Conservation (phyloP, 345 rosid genomes). For the Camelina sativa region DNA sequence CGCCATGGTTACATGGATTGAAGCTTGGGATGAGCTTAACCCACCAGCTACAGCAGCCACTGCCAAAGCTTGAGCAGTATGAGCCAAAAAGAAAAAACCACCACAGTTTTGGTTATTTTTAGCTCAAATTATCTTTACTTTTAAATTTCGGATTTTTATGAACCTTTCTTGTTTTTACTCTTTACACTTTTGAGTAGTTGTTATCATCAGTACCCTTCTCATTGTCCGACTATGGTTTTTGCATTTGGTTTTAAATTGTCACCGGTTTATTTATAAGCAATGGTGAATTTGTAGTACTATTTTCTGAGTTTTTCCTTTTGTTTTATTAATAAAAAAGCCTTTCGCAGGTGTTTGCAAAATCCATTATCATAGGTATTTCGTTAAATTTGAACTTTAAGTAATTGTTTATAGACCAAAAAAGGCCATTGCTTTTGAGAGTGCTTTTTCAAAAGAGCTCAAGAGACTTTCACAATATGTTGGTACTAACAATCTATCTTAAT, state of each 20-base stretch:
- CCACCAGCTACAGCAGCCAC: conserved; percentile 46
- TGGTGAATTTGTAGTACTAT: conserved; percentile 32
- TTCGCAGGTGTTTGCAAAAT: background rate
- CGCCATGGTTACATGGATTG: conserved; percentile 96
- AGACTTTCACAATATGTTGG: background rate
- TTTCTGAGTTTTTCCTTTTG: background rate
- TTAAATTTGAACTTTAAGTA: background rate
- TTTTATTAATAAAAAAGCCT: conserved; percentile 10
- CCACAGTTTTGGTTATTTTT: conserved; percentile 36
- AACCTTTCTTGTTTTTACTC: background rate
- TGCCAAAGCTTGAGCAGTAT: conserved; percentile 53
- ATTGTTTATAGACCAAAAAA: background rate
- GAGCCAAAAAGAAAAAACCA: conserved; percentile 27
- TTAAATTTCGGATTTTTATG: conserved; percentile 22
- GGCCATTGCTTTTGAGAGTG: background rate
- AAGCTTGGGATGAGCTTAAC: conserved; percentile 97
- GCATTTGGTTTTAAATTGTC: background rate
- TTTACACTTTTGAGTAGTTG: conserved; percentile 28
- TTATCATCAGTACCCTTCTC: conserved; percentile 23
- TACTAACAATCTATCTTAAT: too few relatives aligned
- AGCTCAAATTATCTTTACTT: conserved; percentile 35
- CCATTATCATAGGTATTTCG: background rate
- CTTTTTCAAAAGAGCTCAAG: background rate
- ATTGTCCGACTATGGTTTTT: conserved; percentile 6
- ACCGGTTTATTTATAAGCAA: conserved; percentile 32